phyloP scores from a whole-genome alignment of 176 grass and related monocot species.

The Lolium perenne region DNA sequence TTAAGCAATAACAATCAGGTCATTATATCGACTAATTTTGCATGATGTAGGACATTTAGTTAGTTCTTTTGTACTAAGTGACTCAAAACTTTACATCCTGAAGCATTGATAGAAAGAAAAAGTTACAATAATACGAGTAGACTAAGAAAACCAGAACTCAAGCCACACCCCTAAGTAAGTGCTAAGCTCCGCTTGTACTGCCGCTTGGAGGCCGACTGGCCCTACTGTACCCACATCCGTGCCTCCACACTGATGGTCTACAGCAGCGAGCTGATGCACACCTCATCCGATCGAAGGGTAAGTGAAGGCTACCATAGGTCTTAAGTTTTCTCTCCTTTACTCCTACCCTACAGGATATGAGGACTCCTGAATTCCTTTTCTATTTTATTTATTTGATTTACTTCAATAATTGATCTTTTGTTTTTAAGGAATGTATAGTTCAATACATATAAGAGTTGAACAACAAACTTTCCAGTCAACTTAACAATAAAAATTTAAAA shows the following conservation, averaged over 20 bases:
- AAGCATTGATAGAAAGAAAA: not conserved
- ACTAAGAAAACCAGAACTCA: not conserved
- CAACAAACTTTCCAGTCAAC: not conserved
- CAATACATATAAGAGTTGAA: not conserved
- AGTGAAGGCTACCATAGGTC: conserved; percentile 1
- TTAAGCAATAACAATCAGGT: not conserved
- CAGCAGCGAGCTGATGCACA: not conserved
- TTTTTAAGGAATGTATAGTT: conserved; percentile 18
- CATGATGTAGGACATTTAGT: not conserved
- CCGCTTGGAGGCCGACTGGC: not conserved
- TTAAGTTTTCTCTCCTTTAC: not conserved
- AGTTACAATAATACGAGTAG: not conserved
- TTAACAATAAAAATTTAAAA: not conserved
- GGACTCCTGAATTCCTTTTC: not conserved
- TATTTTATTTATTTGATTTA: not conserved
- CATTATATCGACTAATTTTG: conserved; percentile 21
- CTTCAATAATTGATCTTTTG: not conserved
- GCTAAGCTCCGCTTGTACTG: not conserved
- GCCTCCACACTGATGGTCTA: not conserved
- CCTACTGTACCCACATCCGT: not conserved
- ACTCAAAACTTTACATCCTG: not conserved
- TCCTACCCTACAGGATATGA: not conserved
- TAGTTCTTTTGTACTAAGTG: not conserved
- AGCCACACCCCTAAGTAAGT: not conserved
- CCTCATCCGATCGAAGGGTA: not conserved